Conservation (phyloP, 257 asterid species). For the Jacaranda mimosifolia region DNA sequence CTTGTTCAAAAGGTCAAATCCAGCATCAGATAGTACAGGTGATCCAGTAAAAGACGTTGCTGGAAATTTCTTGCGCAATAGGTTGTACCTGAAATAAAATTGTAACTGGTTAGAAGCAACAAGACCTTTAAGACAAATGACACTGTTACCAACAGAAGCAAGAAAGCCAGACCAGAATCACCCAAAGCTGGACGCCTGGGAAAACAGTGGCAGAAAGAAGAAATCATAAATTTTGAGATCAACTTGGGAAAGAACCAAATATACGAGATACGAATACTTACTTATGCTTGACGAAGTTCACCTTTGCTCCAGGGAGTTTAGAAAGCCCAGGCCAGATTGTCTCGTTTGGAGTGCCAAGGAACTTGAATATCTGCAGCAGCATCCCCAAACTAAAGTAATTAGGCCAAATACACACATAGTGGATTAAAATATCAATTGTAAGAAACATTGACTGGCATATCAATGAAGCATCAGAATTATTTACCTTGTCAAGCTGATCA, state of each 20-base stretch:
- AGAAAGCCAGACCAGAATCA: slow-evolving; percentile 87
- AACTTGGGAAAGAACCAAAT: slow-evolving; percentile 10
- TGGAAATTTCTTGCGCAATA: slow-evolving; percentile 71
- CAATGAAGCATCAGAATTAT: background rate
- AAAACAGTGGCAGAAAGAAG: slow-evolving; percentile 73
- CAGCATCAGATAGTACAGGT: slow-evolving; percentile 88
- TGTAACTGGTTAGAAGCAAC: slow-evolving; percentile 58
- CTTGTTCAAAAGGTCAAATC: slow-evolving; percentile 83
- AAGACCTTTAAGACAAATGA: slow-evolving; percentile 38
- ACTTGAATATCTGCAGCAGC: slow-evolving; percentile 67
- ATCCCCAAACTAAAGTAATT: slow-evolving; percentile 26
- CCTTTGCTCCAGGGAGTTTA: slow-evolving; percentile 81
- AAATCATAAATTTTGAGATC: slow-evolving; percentile 50
- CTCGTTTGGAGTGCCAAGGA: slow-evolving; percentile 91
- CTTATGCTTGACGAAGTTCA: slow-evolving; percentile 83
- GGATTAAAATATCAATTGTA: background rate
- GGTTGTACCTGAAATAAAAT: slow-evolving; percentile 73
- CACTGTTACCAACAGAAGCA: slow-evolving; percentile 62
- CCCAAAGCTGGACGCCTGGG: slow-evolving; percentile 96
- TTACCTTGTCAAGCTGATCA: slow-evolving; percentile 87
- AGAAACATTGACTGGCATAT: background rate
- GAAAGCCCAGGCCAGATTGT: slow-evolving; percentile 91
- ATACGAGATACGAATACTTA: slow-evolving; percentile 57
- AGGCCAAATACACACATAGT: background rate
- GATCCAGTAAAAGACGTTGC: slow-evolving; percentile 75